Percentiles rank a stretch among this genome's conserved stretches.
These are phyloP conservation scores for Fusarium sororula DNA, from an alignment of 2,329 filamentous ascomycete genomes.

Conservation along the genomic window DNA sequence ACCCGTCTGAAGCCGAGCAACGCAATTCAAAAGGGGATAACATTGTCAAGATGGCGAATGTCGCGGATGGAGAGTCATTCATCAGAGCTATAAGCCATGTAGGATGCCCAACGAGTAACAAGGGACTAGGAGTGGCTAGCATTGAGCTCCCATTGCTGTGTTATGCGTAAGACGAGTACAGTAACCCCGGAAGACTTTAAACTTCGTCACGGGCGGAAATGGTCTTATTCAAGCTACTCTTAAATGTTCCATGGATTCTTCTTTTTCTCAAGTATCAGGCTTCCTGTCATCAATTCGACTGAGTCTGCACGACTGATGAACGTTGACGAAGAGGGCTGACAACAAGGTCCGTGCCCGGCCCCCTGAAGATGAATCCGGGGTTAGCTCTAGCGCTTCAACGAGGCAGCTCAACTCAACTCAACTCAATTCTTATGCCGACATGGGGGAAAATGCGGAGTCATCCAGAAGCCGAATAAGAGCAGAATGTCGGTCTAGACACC, in stretches of 20 bases:
- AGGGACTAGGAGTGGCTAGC: neutral
- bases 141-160: neutral
- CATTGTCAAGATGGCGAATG: accelerated
- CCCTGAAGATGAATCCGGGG: slow-evolving; percentile 34
- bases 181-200: accelerated
- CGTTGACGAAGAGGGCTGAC: neutral
- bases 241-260: neutral
- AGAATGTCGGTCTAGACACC: neutral
- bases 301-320: neutral
- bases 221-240: neutral
- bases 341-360: slow-evolving; percentile 9
- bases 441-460: slow-evolving; percentile 16
- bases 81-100: accelerated
- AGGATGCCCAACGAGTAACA: no score
- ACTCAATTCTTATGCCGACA: slow-evolving; percentile 4
- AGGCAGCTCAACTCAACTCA: neutral
- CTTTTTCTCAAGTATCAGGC: neutral
- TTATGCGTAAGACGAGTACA: neutral
- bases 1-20: slow-evolving; percentile 23
- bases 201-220: neutral
- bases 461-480: neutral
- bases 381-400: slow-evolving; percentile 30
- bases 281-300: neutral
- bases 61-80: neutral
- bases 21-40: neutral